Evolutionary conservation across 257 asterid species (phyloP).

Genomic region (Petrea volubilis): DNA sequence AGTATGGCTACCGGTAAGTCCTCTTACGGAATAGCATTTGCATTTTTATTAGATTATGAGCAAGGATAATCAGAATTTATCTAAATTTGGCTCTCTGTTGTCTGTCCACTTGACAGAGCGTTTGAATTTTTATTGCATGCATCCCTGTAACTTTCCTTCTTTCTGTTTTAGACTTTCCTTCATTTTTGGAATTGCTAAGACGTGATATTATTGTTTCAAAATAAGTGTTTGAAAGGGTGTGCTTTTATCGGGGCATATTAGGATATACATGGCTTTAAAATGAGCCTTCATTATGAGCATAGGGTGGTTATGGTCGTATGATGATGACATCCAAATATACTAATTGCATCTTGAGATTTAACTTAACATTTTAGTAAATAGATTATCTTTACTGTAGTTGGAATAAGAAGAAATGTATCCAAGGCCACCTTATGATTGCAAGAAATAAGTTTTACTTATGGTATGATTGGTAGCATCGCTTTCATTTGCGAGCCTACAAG

Average conservation of each 20-base stretch:
- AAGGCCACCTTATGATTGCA: neutral
- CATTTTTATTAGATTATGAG: neutral
- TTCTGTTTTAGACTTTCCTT: neutral
- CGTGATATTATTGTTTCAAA: neutral
- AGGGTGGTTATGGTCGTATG: neutral
- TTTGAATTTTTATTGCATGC: too few relatives aligned
- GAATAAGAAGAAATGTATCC: neutral
- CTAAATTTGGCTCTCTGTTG: too few relatives aligned
- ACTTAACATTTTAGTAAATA: neutral
- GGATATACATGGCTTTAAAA: neutral
- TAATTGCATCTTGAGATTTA: neutral
- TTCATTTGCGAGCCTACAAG: neutral
- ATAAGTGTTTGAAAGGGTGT: neutral
- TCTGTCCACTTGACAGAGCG: too few relatives aligned
- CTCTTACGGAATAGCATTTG: slow-evolving; percentile 19
- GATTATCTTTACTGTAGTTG: slow-evolving; percentile 1
- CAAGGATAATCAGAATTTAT: neutral
- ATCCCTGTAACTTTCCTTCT: neutral
- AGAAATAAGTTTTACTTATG: neutral
- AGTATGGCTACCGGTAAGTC: slow-evolving; percentile 89
- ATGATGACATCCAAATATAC: neutral
- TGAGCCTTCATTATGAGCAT: neutral
- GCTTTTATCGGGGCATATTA: neutral
- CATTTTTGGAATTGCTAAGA: neutral
- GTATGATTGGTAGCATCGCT: slow-evolving; percentile 4